phyloP scores from a whole-genome alignment of 768 basidiomycete genomes.

The Mycena chlorophos region DNA sequence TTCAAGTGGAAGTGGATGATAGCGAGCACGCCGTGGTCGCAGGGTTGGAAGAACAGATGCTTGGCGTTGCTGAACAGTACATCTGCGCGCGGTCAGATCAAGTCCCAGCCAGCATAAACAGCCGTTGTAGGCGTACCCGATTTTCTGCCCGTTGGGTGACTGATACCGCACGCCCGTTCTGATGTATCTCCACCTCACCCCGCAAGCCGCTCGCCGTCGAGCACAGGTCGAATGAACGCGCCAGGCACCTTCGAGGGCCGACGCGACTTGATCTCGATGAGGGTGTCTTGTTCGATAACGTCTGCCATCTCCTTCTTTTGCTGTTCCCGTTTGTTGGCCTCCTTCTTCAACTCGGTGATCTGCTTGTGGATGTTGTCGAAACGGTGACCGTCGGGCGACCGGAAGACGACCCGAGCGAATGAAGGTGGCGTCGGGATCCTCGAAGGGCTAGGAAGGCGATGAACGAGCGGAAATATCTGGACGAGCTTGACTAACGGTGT shows the following conservation, averaged over 20 bases:
- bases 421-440: constrained; percentile 95
- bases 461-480: neutral
- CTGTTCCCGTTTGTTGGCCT: constrained; percentile 94
- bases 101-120: constrained; percentile 4
- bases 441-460: constrained; percentile 70
- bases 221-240: constrained; percentile 89
- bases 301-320: constrained; percentile 99
- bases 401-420: constrained; percentile 93
- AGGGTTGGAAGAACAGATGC: constrained; percentile 98
- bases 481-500: constrained; percentile 60
- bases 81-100: constrained; percentile 49
- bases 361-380: constrained; percentile 88
- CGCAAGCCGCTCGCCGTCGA: constrained; percentile 91
- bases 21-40: constrained; percentile 92
- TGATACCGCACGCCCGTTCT: constrained; percentile 95
- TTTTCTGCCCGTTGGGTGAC: constrained; percentile 85
- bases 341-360: constrained; percentile 94
- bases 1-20: constrained; percentile 92
- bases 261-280: constrained; percentile 86
- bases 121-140: constrained; percentile 80
- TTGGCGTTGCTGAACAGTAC: constrained; percentile 96
- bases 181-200: constrained; percentile 99
- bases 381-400: constrained; percentile 85
- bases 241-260: constrained; percentile 85
- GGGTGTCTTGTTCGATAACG: constrained; percentile 90